Evolutionary conservation across 2,329 filamentous ascomycete species (phyloP), one percentile per base, ranked within the genome.

Genomic region (Apiospora aurea): DNA sequence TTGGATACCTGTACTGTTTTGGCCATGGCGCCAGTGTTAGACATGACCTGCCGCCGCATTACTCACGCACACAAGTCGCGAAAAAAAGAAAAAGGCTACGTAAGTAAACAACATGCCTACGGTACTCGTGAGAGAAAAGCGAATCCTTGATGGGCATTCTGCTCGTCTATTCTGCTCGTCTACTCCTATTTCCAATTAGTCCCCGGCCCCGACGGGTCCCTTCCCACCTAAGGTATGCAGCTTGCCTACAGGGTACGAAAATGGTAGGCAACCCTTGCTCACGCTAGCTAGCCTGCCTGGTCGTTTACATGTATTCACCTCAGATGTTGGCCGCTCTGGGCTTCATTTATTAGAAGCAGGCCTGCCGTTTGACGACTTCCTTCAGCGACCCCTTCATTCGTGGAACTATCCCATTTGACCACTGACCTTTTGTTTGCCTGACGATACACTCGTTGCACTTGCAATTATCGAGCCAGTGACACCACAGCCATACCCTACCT

Each of bases 331-430:
- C 34, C 10, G 21, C 29, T 64, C 29, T 64, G 34, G 53, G 53
- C 53, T 61, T 61, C 53, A 61, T 64, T 64, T 64, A 64, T 64
- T 64, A 64, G 57, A 64, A 41, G 57, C 57, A 64, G 5, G 57
- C n/a, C 57, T 64, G 57, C 57, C 21, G 57, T 64, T 64, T 64
- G 57, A 64, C 41, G 3, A 29, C 57, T 64, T 64, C 34, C 53
- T 61, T 2, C 29, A 38, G 29, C 29, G 29, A 61, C 53, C 53
- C 57, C 57, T 64, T 64, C 57, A 41, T 41, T 64, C 57, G 57
- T 64, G 18, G 57, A 64, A 64, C 57, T n/a, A n/a, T 41, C 34
- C 34, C 11, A 18, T 41, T 64, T 64, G 21, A 18, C 34, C 21
- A 41, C 11, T 38, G 57, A n/a, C 57, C 6, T 38, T 38, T 5